phyloP scores from a whole-genome alignment of 495 filamentous ascomycete species.

The Achaetomiella virescens region DNA sequence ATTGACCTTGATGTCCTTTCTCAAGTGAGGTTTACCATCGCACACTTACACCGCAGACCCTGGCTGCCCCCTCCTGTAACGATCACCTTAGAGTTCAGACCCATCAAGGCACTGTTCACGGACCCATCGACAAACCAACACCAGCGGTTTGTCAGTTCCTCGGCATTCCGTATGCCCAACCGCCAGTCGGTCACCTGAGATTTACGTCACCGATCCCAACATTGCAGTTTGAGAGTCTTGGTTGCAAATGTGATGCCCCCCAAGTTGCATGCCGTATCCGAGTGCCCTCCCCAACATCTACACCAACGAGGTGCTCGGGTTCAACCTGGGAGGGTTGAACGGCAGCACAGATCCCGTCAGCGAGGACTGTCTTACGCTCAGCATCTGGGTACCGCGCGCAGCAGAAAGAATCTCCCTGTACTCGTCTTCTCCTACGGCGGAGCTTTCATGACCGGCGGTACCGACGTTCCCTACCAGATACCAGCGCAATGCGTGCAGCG shows the following conservation, averaged over 20 bases:
- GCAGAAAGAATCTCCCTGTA: constrained; percentile 25
- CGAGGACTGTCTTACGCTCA: constrained; percentile 56
- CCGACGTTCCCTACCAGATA: constrained; percentile 21
- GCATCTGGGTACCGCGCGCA: constrained; percentile 30
- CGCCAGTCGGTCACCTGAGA: constrained; percentile 42
- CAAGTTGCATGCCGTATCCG: constrained; percentile 22
- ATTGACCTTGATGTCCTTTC: too few species aligned
- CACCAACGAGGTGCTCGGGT: constrained; percentile 21
- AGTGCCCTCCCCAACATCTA: constrained; percentile 10
- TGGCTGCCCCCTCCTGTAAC: too few species aligned
- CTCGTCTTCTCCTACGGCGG: constrained; percentile 32
- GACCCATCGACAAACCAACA: constrained; percentile 6
- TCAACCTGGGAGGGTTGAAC: constrained; percentile 20
- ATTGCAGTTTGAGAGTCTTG: constrained; percentile 7
- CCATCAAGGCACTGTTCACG: constrained; percentile 9
- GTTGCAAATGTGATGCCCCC: constrained; percentile 16
- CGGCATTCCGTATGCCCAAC: constrained; percentile 50
- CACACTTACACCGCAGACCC: too few species aligned
- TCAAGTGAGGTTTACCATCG: too few species aligned
- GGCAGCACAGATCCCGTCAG: constrained; percentile 14
- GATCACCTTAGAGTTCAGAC: constrained; percentile 12
- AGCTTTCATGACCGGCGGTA: constrained; percentile 22
- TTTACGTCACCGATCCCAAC: constrained; percentile 33
- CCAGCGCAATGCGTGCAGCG: constrained; percentile 38
- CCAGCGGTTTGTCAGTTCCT: constrained; percentile 39